These are phyloP conservation scores for Canavalia gladiata DNA, from an alignment of 306 rosid species.

Conservation along the genomic window DNA sequence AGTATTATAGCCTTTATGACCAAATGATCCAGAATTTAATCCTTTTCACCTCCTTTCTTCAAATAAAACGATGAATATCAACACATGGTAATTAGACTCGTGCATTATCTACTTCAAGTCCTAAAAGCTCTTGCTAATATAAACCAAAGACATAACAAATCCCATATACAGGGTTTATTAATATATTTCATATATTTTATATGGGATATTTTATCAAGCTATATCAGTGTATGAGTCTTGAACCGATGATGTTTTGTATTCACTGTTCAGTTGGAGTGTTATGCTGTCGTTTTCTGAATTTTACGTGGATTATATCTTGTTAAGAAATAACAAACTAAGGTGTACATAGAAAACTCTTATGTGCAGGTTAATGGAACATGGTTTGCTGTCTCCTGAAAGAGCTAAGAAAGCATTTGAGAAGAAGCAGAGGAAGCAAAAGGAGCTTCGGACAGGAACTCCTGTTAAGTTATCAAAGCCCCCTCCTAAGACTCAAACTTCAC, in stretches of 20 bases:
- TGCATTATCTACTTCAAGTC: background rate
- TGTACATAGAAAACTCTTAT: conserved; percentile 26
- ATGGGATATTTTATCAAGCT: too few species aligned
- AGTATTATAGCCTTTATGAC: background rate
- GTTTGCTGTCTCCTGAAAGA: conserved; percentile 78
- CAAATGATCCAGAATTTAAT: background rate
- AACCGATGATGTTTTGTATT: background rate
- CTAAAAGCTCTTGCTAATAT: too few species aligned
- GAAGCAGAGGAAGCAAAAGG: conserved; percentile 91
- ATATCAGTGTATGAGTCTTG: conserved; percentile 3
- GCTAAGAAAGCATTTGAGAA: conserved; percentile 85
- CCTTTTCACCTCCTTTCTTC: background rate
- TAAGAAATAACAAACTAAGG: conserved; percentile 11
- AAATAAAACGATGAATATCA: background rate
- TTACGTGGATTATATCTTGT: conserved; percentile 25
- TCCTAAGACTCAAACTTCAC: conserved; percentile 69
- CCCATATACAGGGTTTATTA: too few species aligned
- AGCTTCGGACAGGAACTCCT: conserved; percentile 80
- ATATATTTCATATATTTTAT: too few species aligned
- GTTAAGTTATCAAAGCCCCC: conserved; percentile 65
- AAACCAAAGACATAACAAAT: too few species aligned
- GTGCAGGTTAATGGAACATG: conserved; percentile 98
- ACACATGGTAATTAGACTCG: background rate
- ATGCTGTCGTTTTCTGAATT: conserved; percentile 2
- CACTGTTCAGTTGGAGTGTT: background rate